These are phyloP conservation scores for Lobosporangium transversale DNA, from an alignment of 192 early-diverging fungal genomes.

Conservation along the genomic window DNA sequence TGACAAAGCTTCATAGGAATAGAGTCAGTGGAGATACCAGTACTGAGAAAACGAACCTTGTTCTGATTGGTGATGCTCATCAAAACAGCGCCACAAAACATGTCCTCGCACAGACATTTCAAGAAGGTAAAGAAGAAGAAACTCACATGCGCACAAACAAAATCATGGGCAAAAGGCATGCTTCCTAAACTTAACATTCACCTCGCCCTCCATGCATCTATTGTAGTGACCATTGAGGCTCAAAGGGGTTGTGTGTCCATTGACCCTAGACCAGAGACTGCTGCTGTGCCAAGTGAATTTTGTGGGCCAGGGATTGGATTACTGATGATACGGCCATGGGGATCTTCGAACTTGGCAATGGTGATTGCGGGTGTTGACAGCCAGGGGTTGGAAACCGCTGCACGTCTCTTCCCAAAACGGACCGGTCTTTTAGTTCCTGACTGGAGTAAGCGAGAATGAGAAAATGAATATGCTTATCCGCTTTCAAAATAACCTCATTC, in stretches of 20 bases:
- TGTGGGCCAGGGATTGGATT: conserved; percentile 46
- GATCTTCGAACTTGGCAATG: conserved; percentile 42
- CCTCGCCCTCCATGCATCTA: too few relatives aligned
- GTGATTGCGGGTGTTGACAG: conserved; percentile 57
- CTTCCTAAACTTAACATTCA: not conserved
- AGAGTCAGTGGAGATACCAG: not conserved
- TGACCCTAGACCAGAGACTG: not conserved
- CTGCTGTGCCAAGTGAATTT: conserved; percentile 3
- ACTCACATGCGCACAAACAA: not conserved
- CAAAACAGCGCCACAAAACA: conserved; percentile 65
- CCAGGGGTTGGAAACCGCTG: conserved; percentile 50
- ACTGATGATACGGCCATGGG: conserved; percentile 56
- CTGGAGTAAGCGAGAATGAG: conserved; percentile 47
- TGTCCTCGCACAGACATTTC: conserved; percentile 32
- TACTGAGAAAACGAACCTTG: conserved; percentile 56
- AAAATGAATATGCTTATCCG: not conserved
- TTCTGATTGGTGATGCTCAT: conserved; percentile 68
- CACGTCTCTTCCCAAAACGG: conserved; percentile 58
- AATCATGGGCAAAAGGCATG: not conserved
- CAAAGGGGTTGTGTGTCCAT: conserved; percentile 1
- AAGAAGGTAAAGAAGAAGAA: conserved; percentile 54
- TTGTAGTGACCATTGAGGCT: conserved; percentile 26
- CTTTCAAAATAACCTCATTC: not conserved
- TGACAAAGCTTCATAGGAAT: conserved; percentile 39
- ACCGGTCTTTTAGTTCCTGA: conserved; percentile 63